phyloP scores from a whole-genome alignment of 179 eudicot genomes.

The Pouteria campechiana region DNA sequence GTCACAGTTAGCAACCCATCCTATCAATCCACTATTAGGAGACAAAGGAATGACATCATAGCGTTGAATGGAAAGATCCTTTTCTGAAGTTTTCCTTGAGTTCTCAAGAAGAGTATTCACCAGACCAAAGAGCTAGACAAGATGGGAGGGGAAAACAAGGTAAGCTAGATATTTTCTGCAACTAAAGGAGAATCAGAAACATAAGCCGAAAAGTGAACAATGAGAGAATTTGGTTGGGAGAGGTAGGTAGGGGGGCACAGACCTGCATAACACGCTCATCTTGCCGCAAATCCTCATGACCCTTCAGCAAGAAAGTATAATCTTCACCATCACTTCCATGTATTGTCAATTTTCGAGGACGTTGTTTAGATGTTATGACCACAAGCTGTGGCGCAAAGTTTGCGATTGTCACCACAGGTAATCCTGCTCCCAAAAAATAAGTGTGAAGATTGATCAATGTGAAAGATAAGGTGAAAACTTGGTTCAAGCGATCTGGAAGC shows the following conservation, averaged over 20 bases:
- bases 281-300: constrained; percentile 98
- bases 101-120: constrained; percentile 92
- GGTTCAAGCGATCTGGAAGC: not conserved
- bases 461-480: not conserved
- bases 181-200: no score
- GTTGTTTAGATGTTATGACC: constrained; percentile 93
- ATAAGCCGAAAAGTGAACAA: not conserved
- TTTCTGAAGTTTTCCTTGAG: constrained; percentile 85
- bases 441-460: not conserved
- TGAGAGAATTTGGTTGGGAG: not conserved
- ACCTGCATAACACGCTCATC: constrained; percentile 99
- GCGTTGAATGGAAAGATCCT: constrained; percentile 84
- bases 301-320: constrained; percentile 90
- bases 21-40: constrained; percentile 97
- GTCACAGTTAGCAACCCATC: constrained; percentile 98
- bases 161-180: no score
- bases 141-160: not conserved
- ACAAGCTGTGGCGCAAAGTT: constrained; percentile 90
- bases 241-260: not conserved
- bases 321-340: constrained; percentile 96
- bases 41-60: constrained; percentile 91
- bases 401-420: constrained; percentile 82
- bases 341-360: constrained; percentile 95
- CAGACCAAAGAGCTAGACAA: constrained; percentile 79
- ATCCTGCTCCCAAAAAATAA: constrained; percentile 29